phyloP scores from a whole-genome alignment of 2,329 filamentous ascomycete species.

The Parastagonospora nodorum region DNA sequence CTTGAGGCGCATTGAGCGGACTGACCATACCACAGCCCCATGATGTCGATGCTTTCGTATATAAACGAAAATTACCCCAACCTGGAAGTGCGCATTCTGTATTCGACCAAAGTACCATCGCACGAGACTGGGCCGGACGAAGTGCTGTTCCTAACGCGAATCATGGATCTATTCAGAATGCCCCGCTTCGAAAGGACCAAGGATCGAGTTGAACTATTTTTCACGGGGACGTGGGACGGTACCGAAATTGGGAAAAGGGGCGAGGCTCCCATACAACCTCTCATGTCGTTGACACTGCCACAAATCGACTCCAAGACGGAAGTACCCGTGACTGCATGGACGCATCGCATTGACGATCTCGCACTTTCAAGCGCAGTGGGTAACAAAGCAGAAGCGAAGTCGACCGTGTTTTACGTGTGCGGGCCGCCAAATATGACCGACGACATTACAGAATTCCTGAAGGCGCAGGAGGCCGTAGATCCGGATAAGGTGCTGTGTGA shows the following conservation, averaged over 20 bases:
- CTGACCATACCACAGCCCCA: slow-evolving; percentile 56
- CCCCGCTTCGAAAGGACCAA: slow-evolving; percentile 31
- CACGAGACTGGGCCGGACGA: slow-evolving; percentile 32
- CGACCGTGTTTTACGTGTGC: slow-evolving; percentile 54
- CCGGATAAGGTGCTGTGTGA: slow-evolving; percentile 53
- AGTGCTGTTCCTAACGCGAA: slow-evolving; percentile 44
- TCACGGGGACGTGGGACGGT: slow-evolving; percentile 42
- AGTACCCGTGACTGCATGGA: slow-evolving; percentile 38
- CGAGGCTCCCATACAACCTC: slow-evolving; percentile 35
- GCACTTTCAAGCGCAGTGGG: slow-evolving; percentile 50
- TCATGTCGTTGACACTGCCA: slow-evolving; percentile 40
- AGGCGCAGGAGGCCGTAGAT: slow-evolving; percentile 45
- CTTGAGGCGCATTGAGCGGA: neutral
- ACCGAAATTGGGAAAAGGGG: slow-evolving; percentile 27
- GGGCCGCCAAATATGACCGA: slow-evolving; percentile 57
- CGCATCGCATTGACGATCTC: slow-evolving; percentile 39
- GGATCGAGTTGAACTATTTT: slow-evolving; percentile 42
- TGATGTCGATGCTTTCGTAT: slow-evolving; percentile 73
- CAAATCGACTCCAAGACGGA: slow-evolving; percentile 34
- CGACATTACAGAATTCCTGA: slow-evolving; percentile 49
- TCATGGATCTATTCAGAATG: slow-evolving; percentile 39
- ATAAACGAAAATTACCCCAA: slow-evolving; percentile 54
- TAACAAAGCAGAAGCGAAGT: slow-evolving; percentile 37
- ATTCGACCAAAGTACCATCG: slow-evolving; percentile 58
- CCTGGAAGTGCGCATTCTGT: slow-evolving; percentile 64